phyloP scores from a whole-genome alignment of 495 filamentous ascomycete species.

The Margaritispora aquatica region DNA sequence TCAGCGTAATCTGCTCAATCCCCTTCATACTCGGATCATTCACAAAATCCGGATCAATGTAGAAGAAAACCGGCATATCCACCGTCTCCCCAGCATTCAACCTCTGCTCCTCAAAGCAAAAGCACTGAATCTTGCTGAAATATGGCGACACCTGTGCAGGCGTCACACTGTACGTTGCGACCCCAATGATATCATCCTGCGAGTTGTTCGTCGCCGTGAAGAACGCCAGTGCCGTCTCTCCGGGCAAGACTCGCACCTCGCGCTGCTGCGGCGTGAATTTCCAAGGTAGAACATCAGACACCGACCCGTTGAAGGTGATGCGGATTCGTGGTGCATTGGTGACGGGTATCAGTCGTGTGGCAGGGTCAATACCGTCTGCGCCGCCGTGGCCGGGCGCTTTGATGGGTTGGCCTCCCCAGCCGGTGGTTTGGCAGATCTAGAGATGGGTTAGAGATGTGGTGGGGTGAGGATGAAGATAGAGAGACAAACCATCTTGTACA shows the following conservation, averaged over 20 bases:
- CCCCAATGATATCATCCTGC: constrained; percentile 88
- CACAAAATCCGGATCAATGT: constrained; percentile 92
- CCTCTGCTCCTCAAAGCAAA: constrained; percentile 95
- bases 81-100: constrained; percentile 93
- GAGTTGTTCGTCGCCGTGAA: constrained; percentile 94
- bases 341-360: constrained; percentile 72
- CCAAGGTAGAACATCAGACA: constrained; percentile 94
- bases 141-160: constrained; percentile 95
- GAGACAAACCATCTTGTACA: constrained; percentile 86
- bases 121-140: constrained; percentile 99
- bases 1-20: constrained; percentile 90
- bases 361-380: constrained; percentile 48
- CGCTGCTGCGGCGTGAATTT: constrained; percentile 96
- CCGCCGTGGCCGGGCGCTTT: constrained; percentile 64
- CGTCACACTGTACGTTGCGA: constrained; percentile 95
- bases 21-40: constrained; percentile 88
- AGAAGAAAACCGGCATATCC: constrained; percentile 99
- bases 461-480: constrained; percentile 2
- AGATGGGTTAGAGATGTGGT: neutral
- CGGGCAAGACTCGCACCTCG: constrained; percentile 89
- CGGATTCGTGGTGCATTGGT: constrained; percentile 76
- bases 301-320: constrained; percentile 92
- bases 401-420: constrained; percentile 90
- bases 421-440: constrained; percentile 93
- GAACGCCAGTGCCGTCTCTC: constrained; percentile 95